Percentiles rank a stretch among this genome's conserved stretches.
Conservation (phyloP, 805 yeast genomes). For the Saccharomycopsis selenospora region DNA sequence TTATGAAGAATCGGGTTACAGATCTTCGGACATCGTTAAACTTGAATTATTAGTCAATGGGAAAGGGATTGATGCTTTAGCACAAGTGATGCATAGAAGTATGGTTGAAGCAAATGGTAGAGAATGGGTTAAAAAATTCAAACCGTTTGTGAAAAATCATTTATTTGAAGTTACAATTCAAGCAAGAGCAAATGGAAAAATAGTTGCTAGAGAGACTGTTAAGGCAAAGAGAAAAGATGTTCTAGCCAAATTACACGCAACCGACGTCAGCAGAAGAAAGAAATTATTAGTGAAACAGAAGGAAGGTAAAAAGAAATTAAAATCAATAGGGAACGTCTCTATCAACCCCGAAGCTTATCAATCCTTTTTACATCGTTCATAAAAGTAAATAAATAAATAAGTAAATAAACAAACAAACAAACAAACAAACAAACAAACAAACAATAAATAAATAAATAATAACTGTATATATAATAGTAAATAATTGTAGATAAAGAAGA, state of each 20-base stretch:
- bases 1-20: constrained; percentile 89
- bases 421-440: too few species aligned
- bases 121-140: constrained; percentile 78
- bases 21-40: constrained; percentile 72
- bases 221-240: constrained; percentile 93
- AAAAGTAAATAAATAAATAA: background rate
- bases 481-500: too few species aligned
- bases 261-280: constrained; percentile 85
- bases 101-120: constrained; percentile 68
- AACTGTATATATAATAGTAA: too few species aligned
- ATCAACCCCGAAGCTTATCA: constrained; percentile 85
- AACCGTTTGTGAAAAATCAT: constrained; percentile 71
- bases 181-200: constrained; percentile 72
- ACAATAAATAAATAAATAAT: too few species aligned
- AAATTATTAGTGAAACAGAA: constrained; percentile 83
- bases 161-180: constrained; percentile 90
- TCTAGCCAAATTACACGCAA: constrained; percentile 86
- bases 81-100: constrained; percentile 80
- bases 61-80: constrained; percentile 80
- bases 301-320: constrained; percentile 85
- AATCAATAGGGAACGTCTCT: constrained; percentile 66
- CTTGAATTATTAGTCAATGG: constrained; percentile 88
- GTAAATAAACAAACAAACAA: too few species aligned
- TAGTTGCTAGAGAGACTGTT: constrained; percentile 87
- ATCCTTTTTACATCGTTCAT: constrained; percentile 51